Evolutionary conservation across 495 filamentous ascomycete genomes (phyloP), one percentile per base, ranked within the genome.

Genomic region (Rusavskia elegans): DNA sequence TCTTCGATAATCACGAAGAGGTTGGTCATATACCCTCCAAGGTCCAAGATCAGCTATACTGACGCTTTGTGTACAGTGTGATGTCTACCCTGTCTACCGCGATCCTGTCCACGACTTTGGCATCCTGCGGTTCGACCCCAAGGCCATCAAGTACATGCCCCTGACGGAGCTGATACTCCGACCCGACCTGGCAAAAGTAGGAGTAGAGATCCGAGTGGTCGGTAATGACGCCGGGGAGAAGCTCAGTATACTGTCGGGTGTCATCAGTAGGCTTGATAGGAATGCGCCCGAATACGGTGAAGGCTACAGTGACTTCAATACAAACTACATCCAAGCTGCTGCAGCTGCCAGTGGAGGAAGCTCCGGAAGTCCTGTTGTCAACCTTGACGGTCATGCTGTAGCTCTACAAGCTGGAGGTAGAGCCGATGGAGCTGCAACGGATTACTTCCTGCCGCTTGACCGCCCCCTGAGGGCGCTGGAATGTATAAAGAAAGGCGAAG

Each of bases 181-280:
- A 36, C 92, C 92, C n/a, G 89, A 95, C 59, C 79, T 84, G 50
- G 85, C 85, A 50, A 83, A 81, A 64, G 92, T 98, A 30, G 92
- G 92, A 25, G 78, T 80, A 3, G 92, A 97, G 66, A 96, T 99
- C 56, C 72, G 93, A 55, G 93, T 99, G 4, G 92, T 99, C 16
- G 92, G 92, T 69, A 99, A 99, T 63, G 92, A 99, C 71, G 92
- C 92, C 39, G 92, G 92, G 46, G 92, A 99, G 63, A 99, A 99
- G 72, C 80, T 99, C 51, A 95, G 88, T 68, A 99, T 99, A 61
- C 72, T 97, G 36, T 97, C 93, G 13, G 92, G 92, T 55, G 89
- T 99, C 27, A 99, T 99, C 62, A 94, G 87, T 72, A 78, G 92
- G 53, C 70, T 97, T 53, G 92, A 99, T 59, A 77, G 92, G 49